Evolutionary conservation across 176 grass and related monocot species (phyloP).

Genomic region (Triticum dicoccoides): DNA sequence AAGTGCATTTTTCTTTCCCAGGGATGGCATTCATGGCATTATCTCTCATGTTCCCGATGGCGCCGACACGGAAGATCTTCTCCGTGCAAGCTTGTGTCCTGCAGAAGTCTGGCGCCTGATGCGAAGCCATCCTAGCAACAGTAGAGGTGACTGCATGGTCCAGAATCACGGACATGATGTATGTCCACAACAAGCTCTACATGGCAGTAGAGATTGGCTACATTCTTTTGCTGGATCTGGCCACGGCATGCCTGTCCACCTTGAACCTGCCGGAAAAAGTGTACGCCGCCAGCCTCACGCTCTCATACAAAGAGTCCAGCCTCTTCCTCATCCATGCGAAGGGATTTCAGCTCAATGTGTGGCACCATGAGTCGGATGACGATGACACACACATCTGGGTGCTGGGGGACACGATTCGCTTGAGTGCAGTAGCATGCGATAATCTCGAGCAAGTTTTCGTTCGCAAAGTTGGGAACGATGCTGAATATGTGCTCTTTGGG

Average conservation of each 20-base stretch:
- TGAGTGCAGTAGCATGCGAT: background rate
- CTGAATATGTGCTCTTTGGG: background rate
- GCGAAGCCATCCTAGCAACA: background rate
- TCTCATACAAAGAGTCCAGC: background rate
- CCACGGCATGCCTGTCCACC: no score
- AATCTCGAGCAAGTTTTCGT: background rate
- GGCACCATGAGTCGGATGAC: background rate
- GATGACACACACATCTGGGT: background rate
- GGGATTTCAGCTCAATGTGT: background rate
- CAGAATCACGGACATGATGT: background rate
- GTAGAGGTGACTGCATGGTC: background rate
- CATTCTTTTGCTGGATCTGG: no score
- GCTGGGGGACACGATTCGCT: background rate
- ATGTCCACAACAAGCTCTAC: no score
- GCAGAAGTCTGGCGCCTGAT: background rate
- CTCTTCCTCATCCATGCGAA: background rate
- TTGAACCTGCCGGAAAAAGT: no score
- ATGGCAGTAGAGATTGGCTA: no score
- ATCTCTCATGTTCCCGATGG: background rate
- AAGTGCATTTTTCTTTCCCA: background rate
- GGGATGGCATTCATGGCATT: background rate
- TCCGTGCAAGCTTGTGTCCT: background rate
- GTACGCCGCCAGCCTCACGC: no score
- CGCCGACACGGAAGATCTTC: background rate
- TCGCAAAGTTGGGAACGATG: background rate